A percentile compares a stretch with the other conserved stretches of the same genome.
Conservation (phyloP, 2,329 filamentous ascomycete genomes). For the Diaporthe vaccinii region DNA sequence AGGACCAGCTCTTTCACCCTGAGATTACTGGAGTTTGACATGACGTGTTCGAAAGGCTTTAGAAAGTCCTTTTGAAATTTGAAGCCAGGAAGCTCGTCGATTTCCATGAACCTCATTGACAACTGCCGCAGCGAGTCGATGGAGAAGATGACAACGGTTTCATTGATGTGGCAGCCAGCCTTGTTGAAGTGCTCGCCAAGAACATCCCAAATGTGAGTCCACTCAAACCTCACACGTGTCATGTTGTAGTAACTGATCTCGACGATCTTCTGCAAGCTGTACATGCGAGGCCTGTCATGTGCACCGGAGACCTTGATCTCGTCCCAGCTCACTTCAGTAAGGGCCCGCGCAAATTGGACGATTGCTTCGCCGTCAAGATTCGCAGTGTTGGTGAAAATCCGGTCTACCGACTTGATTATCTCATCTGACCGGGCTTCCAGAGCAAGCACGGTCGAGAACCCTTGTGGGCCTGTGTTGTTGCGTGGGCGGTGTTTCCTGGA, state of each 20-base stretch:
- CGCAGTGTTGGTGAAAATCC: constrained; percentile 96
- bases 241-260: constrained; percentile 99
- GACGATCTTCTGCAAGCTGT: constrained; percentile 97
- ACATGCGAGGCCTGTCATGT: constrained; percentile 94
- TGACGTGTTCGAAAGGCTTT: constrained; percentile 97
- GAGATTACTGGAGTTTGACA: constrained; percentile 91
- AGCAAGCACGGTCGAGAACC: constrained; percentile 83
- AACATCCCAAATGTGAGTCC: constrained; percentile 97
- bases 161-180: constrained; percentile 96
- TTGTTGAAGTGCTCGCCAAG: constrained; percentile 99
- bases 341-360: constrained; percentile 90
- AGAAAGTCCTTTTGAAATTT: constrained; percentile 99
- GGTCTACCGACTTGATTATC: constrained; percentile 91
- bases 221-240: constrained; percentile 97
- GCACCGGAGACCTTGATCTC: constrained; percentile 98
- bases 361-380: constrained; percentile 95
- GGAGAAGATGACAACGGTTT: constrained; percentile 96
- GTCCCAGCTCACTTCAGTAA: constrained; percentile 98
- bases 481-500: constrained; percentile 64
- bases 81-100: constrained; percentile 97
- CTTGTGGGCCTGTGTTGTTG: constrained; percentile 72
- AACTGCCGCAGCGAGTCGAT: constrained; percentile 94
- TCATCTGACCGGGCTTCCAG: constrained; percentile 93
- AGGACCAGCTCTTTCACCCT: constrained; percentile 98
- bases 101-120: constrained; percentile 99